These are phyloP conservation scores for Exsudoporus floridanus DNA, from an alignment of 1,284 basidiomycete genomes.

Conservation along the genomic window DNA sequence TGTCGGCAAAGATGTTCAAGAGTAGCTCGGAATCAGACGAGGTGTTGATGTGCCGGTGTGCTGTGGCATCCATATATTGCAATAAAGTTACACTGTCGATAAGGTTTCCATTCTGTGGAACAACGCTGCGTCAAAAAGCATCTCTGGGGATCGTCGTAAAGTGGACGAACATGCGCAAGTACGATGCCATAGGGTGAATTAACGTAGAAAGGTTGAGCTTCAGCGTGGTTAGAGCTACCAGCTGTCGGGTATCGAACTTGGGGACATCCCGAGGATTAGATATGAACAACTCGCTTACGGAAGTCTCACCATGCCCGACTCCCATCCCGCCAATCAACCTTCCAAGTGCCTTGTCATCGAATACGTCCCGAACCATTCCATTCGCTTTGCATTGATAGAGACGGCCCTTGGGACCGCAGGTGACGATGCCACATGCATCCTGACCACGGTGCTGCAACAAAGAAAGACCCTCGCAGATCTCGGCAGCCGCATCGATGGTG, in stretches of 20 bases:
- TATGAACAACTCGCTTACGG: not conserved
- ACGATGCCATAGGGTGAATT: slow-evolving; percentile 99
- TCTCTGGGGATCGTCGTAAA: not conserved
- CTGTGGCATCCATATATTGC: slow-evolving; percentile 93
- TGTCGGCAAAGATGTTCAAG: slow-evolving; percentile 97
- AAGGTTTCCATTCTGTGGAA: slow-evolving; percentile 89
- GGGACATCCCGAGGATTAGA: slow-evolving; percentile 10
- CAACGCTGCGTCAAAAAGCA: slow-evolving; percentile 5
- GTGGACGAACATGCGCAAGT: slow-evolving; percentile 83
- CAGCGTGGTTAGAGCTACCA: slow-evolving; percentile 95
- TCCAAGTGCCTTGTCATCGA: slow-evolving; percentile 79
- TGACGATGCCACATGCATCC: slow-evolving; percentile 98
- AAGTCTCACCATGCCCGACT: slow-evolving; percentile 83
- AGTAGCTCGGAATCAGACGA: slow-evolving; percentile 97
- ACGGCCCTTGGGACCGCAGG: slow-evolving; percentile 92
- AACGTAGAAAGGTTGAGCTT: slow-evolving; percentile 99
- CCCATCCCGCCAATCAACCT: slow-evolving; percentile 94
- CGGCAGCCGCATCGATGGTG: slow-evolving; percentile 71
- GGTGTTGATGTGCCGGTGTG: slow-evolving; percentile 98
- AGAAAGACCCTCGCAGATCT: slow-evolving; percentile 89
- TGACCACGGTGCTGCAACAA: slow-evolving; percentile 94
- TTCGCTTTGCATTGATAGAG: slow-evolving; percentile 99
- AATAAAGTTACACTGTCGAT: slow-evolving; percentile 90
- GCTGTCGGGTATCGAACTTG: slow-evolving; percentile 96
- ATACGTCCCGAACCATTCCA: slow-evolving; percentile 99